Evolutionary conservation across 495 filamentous ascomycete genomes (phyloP).

Genomic region (Podospora appendiculata): DNA sequence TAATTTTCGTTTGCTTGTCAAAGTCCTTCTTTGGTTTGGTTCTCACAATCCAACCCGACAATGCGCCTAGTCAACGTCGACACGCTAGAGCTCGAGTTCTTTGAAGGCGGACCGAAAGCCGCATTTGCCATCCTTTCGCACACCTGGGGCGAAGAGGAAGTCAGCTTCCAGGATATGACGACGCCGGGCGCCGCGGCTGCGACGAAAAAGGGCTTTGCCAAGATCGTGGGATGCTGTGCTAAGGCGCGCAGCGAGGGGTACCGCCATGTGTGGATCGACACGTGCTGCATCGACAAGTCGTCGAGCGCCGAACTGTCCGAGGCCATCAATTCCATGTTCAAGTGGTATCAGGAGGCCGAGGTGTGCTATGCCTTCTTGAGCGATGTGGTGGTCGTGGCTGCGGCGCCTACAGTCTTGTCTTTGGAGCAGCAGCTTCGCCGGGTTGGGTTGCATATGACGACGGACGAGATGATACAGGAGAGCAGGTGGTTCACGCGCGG

Average conservation of each 20-base stretch:
- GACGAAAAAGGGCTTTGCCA: not conserved
- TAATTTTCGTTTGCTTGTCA: not conserved
- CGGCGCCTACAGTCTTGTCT: not conserved
- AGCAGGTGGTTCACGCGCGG: conserved; percentile 31
- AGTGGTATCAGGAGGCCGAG: conserved; percentile 21
- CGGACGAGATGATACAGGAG: not conserved
- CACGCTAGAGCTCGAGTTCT: not conserved
- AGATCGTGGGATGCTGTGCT: conserved; percentile 24
- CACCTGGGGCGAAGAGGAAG: conserved; percentile 26
- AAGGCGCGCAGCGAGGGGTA: conserved; percentile 10
- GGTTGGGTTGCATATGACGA: not conserved
- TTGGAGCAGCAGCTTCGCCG: not conserved
- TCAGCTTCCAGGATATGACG: conserved; percentile 20
- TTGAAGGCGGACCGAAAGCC: conserved; percentile 5
- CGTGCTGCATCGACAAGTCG: conserved; percentile 37
- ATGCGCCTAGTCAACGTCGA: not conserved
- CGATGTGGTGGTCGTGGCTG: not conserved
- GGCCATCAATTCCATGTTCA: conserved; percentile 32
- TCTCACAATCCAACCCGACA: not conserved
- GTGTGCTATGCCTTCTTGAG: conserved; percentile 25
- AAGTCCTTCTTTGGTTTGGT: too few relatives aligned
- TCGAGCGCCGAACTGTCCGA: conserved; percentile 30
- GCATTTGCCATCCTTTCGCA: conserved; percentile 32
- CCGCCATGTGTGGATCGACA: conserved; percentile 33
- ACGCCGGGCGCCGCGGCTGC: not conserved